A percentile compares a stretch with the other conserved stretches of the same genome.
Evolutionary conservation across 306 rosid genomes (phyloP).

Genomic region (Trifolium pratense): DNA sequence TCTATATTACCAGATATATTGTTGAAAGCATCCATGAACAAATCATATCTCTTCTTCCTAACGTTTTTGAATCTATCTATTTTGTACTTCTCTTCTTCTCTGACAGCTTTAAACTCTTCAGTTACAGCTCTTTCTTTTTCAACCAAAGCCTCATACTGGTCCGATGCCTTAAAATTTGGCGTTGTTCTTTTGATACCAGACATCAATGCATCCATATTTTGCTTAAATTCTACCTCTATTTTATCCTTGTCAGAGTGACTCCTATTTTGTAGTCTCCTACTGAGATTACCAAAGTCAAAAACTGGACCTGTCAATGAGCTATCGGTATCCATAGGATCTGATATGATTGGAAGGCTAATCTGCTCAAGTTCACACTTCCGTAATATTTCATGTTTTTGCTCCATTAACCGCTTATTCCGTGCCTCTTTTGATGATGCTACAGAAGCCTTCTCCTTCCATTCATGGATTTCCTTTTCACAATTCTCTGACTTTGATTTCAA

Average conservation of each 20-base stretch:
- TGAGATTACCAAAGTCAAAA: constrained; percentile 73
- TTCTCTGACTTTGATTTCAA: constrained; percentile 89
- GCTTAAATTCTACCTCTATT: constrained; percentile 79
- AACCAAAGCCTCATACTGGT: constrained; percentile 83
- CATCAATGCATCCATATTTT: constrained; percentile 67
- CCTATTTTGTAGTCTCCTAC: constrained; percentile 67
- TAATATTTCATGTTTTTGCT: constrained; percentile 78
- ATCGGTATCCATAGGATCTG: constrained; percentile 86
- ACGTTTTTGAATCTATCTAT: constrained; percentile 70
- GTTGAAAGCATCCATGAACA: constrained; percentile 91
- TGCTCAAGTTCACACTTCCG: constrained; percentile 86
- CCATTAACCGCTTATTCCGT: constrained; percentile 69
- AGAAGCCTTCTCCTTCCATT: constrained; percentile 89
- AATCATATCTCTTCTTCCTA: constrained; percentile 72
- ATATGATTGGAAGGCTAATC: constrained; percentile 69
- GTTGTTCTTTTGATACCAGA: constrained; percentile 90
- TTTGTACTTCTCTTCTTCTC: constrained; percentile 79
- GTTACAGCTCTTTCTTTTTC: constrained; percentile 80
- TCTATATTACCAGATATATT: constrained; percentile 80
- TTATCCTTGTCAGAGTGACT: constrained; percentile 71
- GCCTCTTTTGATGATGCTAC: constrained; percentile 84
- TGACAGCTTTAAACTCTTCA: constrained; percentile 87
- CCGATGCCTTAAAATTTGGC: constrained; percentile 93
- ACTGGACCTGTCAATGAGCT: constrained; percentile 67
- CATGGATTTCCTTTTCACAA: constrained; percentile 90